Evolutionary conservation across 805 yeast genomes (phyloP).

Genomic region (Candida montana): DNA sequence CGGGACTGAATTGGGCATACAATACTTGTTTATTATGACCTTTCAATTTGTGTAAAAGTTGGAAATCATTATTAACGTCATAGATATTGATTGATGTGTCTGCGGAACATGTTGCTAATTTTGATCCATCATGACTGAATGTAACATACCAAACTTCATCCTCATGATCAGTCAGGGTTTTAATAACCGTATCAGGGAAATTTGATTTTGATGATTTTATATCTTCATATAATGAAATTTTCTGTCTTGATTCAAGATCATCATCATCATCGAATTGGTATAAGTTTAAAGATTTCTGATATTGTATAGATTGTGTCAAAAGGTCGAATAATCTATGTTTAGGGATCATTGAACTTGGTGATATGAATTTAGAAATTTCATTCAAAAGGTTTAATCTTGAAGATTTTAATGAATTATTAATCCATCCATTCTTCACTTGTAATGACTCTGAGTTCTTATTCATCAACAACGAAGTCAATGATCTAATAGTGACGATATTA

Average conservation of each 20-base stretch:
- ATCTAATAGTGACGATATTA: constrained; percentile 18
- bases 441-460: constrained; percentile 17
- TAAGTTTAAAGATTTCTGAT: constrained; percentile 36
- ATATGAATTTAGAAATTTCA: constrained; percentile 40
- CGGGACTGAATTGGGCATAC: constrained; percentile 71
- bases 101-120: constrained; percentile 70
- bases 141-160: constrained; percentile 83
- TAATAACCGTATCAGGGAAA: constrained; percentile 45
- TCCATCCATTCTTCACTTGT: constrained; percentile 29
- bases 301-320: constrained; percentile 44
- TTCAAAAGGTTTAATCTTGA: constrained; percentile 39
- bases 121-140: constrained; percentile 73
- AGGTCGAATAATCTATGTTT: constrained; percentile 45
- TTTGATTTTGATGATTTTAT: constrained; percentile 26
- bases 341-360: constrained; percentile 50
- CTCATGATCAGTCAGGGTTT: constrained; percentile 45
- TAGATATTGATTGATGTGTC: constrained; percentile 63
- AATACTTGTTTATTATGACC: constrained; percentile 53
- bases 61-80: constrained; percentile 48
- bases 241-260: neutral
- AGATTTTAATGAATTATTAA: constrained; percentile 18
- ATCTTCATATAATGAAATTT: constrained; percentile 32
- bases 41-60: constrained; percentile 31
- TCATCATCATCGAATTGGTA: constrained; percentile 29
- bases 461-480: constrained; percentile 28